These are phyloP conservation scores for Cucurbita argyrosperma DNA, from an alignment of 306 rosid genomes.

Conservation along the genomic window DNA sequence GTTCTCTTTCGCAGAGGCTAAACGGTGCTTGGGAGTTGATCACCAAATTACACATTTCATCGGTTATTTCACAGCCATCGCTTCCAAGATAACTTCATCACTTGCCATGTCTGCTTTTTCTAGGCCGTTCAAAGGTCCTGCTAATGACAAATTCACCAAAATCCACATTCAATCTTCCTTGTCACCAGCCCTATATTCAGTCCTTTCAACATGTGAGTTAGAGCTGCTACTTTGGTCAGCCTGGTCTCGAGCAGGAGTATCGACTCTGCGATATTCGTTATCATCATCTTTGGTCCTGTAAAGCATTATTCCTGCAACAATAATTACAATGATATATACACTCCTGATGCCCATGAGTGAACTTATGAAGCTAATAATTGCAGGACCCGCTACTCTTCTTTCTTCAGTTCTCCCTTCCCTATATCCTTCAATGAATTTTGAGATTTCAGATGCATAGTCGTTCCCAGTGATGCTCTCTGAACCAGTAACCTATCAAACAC, in stretches of 20 bases:
- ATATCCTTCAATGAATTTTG: constrained; percentile 63
- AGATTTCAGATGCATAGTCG: constrained; percentile 61
- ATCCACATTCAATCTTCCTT: constrained; percentile 51
- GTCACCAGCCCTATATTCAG: constrained; percentile 45
- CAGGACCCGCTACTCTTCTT: constrained; percentile 34
- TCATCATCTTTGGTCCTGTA: constrained; percentile 37
- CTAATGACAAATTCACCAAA: not conserved
- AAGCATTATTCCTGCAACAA: constrained; percentile 40
- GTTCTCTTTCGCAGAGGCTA: not conserved
- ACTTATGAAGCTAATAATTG: constrained; percentile 24
- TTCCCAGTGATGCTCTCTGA: constrained; percentile 55
- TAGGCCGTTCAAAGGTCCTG: not conserved
- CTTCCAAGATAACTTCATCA: not conserved
- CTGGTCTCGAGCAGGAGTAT: constrained; percentile 30
- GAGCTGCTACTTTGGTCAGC: constrained; percentile 28
- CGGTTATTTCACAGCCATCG: not conserved
- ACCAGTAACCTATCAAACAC: constrained; percentile 43
- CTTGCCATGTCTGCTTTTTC: not conserved
- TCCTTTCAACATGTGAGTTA: constrained; percentile 28
- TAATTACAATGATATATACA: constrained; percentile 48
- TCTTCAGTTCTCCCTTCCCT: constrained; percentile 59
- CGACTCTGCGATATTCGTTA: constrained; percentile 29
- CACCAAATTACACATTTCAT: not conserved
- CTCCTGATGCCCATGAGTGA: constrained; percentile 45
- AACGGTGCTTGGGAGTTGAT: not conserved